Evolutionary conservation across 352 stramenopile genomes (phyloP).

Genomic region (Globisporangium lucens): DNA sequence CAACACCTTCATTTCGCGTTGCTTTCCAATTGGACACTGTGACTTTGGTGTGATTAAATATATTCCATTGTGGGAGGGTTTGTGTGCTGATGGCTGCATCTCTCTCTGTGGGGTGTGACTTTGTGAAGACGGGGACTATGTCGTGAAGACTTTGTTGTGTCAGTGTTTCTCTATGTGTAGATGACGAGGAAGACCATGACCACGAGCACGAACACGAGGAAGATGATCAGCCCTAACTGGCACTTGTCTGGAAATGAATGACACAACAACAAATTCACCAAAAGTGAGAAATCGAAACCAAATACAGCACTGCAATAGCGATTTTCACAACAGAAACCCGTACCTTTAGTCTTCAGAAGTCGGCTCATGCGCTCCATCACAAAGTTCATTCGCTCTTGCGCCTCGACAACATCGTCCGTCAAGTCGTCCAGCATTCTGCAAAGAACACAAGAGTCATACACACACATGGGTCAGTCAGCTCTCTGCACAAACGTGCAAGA

Average conservation of each 20-base stretch:
- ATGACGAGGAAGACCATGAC: constrained; percentile 83
- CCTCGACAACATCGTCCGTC: constrained; percentile 66
- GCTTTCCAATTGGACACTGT: not conserved
- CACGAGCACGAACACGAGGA: constrained; percentile 60
- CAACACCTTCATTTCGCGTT: not conserved
- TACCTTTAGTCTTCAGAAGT: constrained; percentile 74
- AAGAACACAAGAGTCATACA: not conserved
- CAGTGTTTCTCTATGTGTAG: constrained; percentile 55
- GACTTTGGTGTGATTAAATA: not conserved
- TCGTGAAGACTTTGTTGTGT: not conserved
- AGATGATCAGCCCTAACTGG: constrained; percentile 72
- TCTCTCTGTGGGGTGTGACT: not conserved
- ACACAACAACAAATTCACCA: not conserved
- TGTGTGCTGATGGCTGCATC: not conserved
- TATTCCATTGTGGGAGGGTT: not conserved
- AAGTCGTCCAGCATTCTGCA: constrained; percentile 75
- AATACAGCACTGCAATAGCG: not conserved
- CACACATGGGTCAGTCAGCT: not conserved
- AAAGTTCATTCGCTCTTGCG: constrained; percentile 81
- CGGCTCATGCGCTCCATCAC: constrained; percentile 77
- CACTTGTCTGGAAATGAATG: constrained; percentile 51
- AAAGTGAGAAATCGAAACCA: not conserved
- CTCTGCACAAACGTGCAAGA: not conserved
- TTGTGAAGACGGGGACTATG: not conserved
- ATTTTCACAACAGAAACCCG: not conserved